Conservation (phyloP, 2,329 filamentous ascomycete species). For the Microcera coccophila region DNA sequence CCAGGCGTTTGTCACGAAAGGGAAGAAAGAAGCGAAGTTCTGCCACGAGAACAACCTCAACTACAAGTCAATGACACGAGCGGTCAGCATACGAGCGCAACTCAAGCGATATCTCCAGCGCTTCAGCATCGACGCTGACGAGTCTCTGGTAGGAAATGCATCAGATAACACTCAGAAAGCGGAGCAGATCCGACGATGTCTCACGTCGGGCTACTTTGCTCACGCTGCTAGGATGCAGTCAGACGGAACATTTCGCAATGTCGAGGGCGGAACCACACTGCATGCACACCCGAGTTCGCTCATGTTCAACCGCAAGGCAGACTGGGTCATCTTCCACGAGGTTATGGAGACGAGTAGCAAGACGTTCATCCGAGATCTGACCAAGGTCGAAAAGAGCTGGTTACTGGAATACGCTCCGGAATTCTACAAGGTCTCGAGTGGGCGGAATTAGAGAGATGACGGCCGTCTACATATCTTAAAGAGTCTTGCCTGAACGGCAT, state of each 20-base stretch:
- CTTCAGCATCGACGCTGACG: conserved; percentile 69
- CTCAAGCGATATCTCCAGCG: conserved; percentile 82
- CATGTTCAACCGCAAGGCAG: conserved; percentile 94
- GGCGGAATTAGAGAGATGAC: conserved; percentile 15
- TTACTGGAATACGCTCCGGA: conserved; percentile 81
- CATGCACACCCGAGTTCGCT: conserved; percentile 88
- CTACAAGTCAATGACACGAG: conserved; percentile 75
- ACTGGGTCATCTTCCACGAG: conserved; percentile 96
- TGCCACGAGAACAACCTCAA: conserved; percentile 85
- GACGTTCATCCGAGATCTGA: conserved; percentile 85
- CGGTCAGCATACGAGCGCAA: conserved; percentile 82
- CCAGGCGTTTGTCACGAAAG: conserved; percentile 77
- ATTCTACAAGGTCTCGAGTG: conserved; percentile 62
- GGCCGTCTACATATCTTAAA: background rate
- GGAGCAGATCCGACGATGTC: conserved; percentile 76
- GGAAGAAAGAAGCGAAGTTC: conserved; percentile 79
- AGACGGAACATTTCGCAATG: conserved; percentile 83
- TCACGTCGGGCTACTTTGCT: conserved; percentile 87
- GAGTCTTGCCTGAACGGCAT: background rate
- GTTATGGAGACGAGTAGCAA: conserved; percentile 85
- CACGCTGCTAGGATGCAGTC: conserved; percentile 92
- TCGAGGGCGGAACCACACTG: conserved; percentile 73
- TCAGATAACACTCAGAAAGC: conserved; percentile 40
- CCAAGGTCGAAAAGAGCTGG: conserved; percentile 93
- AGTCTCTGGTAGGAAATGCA: conserved; percentile 48